Evolutionary conservation across 208 protist species (phyloP).

Genomic region (Trypanosoma platydactyli): DNA sequence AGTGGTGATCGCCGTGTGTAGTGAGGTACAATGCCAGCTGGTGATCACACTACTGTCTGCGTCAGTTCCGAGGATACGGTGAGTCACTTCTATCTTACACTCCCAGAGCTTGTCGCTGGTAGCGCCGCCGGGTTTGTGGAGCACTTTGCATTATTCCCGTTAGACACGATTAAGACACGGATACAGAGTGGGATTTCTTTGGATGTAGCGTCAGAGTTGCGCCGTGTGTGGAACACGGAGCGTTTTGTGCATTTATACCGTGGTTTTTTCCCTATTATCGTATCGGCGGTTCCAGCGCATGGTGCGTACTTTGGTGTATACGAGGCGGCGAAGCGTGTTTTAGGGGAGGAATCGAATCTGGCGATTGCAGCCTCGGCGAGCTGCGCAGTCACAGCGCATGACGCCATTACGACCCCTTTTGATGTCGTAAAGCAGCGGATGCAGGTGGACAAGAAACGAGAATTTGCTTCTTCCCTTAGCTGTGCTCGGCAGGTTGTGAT

Average conservation of each 20-base stretch:
- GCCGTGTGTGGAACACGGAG: conserved; percentile 51
- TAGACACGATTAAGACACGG: conserved; percentile 94
- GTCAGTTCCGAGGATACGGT: background rate
- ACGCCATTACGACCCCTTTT: conserved; percentile 91
- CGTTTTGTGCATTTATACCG: conserved; percentile 76
- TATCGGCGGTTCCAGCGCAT: conserved; percentile 90
- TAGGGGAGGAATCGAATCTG: conserved; percentile 47
- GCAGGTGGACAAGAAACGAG: conserved; percentile 77
- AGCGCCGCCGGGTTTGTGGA: conserved; percentile 86
- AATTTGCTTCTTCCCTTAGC: conserved; percentile 50
- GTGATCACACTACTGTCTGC: background rate
- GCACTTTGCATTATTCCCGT: conserved; percentile 94
- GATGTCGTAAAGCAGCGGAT: conserved; percentile 95
- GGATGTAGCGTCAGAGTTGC: conserved; percentile 35
- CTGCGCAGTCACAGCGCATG: conserved; percentile 84
- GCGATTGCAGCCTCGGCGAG: conserved; percentile 52
- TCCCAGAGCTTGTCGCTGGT: conserved; percentile 70
- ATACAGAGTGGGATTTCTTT: conserved; percentile 58
- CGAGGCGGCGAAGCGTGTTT: conserved; percentile 81
- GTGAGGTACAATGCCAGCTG: conserved; percentile 15
- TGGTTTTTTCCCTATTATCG: conserved; percentile 75
- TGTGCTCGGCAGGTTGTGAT: conserved; percentile 48
- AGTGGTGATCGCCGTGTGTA: background rate
- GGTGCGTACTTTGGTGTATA: conserved; percentile 92
- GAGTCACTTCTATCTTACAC: conserved; percentile 38